Conservation (phyloP, 768 basidiomycete species). For the Brasilioporus rufonigricans region DNA sequence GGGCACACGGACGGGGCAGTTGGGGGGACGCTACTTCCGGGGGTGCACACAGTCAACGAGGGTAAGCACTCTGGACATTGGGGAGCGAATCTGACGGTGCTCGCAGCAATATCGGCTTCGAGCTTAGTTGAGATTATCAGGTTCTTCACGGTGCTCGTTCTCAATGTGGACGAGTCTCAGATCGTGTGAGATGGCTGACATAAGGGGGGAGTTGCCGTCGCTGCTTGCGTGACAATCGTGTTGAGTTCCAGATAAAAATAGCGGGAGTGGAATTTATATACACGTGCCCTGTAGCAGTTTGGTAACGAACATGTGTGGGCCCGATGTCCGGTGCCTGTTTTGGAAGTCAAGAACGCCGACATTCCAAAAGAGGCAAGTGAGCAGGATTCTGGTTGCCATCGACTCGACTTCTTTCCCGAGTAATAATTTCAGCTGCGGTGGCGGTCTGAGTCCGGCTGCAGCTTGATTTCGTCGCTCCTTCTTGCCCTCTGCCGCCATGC, state of each 20-base stretch:
- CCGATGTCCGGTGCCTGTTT: too few species aligned
- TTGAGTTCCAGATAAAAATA: too few species aligned
- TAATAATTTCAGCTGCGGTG: not conserved
- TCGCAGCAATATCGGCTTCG: slow-evolving; percentile 42
- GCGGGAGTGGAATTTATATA: too few species aligned
- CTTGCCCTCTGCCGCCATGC: slow-evolving; percentile 36
- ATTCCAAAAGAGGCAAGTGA: too few species aligned
- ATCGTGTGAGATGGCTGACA: too few species aligned
- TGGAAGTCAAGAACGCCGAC: too few species aligned
- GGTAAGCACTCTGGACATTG: slow-evolving; percentile 36
- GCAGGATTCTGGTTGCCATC: not conserved
- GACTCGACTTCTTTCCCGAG: too few species aligned
- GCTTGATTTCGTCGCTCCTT: not conserved
- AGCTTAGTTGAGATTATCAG: slow-evolving; percentile 61
- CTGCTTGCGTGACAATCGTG: too few species aligned
- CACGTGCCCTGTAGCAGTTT: too few species aligned
- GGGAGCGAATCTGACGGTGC: not conserved
- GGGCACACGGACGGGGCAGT: slow-evolving; percentile 33
- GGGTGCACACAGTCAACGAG: slow-evolving; percentile 74
- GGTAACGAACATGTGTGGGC: too few species aligned
- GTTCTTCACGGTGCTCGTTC: slow-evolving; percentile 62
- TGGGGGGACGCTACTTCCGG: slow-evolving; percentile 31
- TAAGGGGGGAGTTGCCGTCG: too few species aligned
- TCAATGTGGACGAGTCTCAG: slow-evolving; percentile 69
- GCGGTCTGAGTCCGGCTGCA: not conserved